phyloP scores from a whole-genome alignment of 148 eudicot species.

The Silene uniflora region DNA sequence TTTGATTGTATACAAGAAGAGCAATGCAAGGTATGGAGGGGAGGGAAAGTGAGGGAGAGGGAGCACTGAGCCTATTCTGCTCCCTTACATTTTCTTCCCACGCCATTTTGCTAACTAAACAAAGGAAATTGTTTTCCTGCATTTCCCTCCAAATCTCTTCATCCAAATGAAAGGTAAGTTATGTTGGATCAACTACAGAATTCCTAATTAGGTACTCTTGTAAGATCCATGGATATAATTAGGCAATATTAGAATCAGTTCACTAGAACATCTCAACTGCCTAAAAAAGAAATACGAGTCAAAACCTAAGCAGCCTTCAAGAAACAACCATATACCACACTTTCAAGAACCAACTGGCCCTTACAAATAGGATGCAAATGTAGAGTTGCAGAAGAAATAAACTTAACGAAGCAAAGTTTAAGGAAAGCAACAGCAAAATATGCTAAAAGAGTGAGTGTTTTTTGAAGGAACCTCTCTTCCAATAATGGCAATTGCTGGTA shows the following conservation, averaged over 20 bases:
- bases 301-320: neutral
- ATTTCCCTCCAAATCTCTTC: neutral
- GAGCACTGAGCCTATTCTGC: neutral
- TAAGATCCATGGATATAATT: neutral
- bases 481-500: slow-evolving; percentile 87
- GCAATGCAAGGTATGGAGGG: neutral
- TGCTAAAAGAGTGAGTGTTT: slow-evolving; percentile 11
- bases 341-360: neutral
- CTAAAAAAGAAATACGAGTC: neutral
- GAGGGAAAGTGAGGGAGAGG: neutral
- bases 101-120: neutral
- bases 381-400: neutral
- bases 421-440: neutral
- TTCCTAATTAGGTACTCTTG: neutral
- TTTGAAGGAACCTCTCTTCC: slow-evolving; percentile 78
- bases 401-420: neutral
- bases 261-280: neutral
- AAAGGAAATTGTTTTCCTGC: neutral
- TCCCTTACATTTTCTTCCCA: neutral
- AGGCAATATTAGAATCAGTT: neutral
- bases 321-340: neutral
- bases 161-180: neutral
- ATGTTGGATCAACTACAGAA: slow-evolving; percentile 3
- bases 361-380: neutral
- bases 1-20: too few relatives aligned